Percentiles rank a stretch among this genome's conserved stretches.
phyloP scores from a whole-genome alignment of 805 yeast species.

The Blastobotrys peoriensis region DNA sequence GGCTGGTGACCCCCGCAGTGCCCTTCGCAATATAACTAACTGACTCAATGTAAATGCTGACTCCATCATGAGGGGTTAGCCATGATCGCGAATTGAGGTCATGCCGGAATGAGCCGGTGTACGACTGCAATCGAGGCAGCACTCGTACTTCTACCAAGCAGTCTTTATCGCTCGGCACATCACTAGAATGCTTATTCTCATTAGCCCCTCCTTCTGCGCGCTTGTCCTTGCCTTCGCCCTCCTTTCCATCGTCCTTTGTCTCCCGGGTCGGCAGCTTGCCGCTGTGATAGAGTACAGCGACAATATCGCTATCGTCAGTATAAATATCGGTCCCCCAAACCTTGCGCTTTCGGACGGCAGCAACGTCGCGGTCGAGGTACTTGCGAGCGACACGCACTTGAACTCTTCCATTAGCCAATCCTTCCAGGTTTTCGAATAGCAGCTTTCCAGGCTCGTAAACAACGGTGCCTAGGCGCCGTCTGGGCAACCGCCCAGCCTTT shows the following conservation, averaged over 20 bases:
- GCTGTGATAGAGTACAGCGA: constrained; percentile 66
- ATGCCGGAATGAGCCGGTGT: constrained; percentile 59
- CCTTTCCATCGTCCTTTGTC: constrained; percentile 23
- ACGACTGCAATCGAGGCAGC: constrained; percentile 61
- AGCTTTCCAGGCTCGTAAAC: constrained; percentile 37
- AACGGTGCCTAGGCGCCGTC: constrained; percentile 47
- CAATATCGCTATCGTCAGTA: constrained; percentile 87
- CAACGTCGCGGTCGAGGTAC: constrained; percentile 35
- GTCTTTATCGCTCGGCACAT: constrained; percentile 29
- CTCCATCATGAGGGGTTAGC: constrained; percentile 71
- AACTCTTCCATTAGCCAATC: constrained; percentile 34
- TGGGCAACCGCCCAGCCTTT: constrained; percentile 38
- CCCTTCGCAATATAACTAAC: constrained; percentile 36
- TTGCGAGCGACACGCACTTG: constrained; percentile 52
- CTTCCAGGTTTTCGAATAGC: constrained; percentile 27
- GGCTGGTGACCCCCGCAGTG: constrained; percentile 29
- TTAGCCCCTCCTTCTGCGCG: constrained; percentile 24
- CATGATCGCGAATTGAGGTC: constrained; percentile 74
- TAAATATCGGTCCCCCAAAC: constrained; percentile 93
- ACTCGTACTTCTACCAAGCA: constrained; percentile 53
- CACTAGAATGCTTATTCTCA: neutral
- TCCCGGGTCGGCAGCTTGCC: constrained; percentile 49
- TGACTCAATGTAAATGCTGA: constrained; percentile 56
- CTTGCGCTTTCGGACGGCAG: constrained; percentile 42
- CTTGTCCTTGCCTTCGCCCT: neutral